Percentiles rank a stretch among this genome's conserved stretches.
These are phyloP conservation scores for Cruciata laevipes DNA, from an alignment of 257 asterid species.

Conservation along the genomic window DNA sequence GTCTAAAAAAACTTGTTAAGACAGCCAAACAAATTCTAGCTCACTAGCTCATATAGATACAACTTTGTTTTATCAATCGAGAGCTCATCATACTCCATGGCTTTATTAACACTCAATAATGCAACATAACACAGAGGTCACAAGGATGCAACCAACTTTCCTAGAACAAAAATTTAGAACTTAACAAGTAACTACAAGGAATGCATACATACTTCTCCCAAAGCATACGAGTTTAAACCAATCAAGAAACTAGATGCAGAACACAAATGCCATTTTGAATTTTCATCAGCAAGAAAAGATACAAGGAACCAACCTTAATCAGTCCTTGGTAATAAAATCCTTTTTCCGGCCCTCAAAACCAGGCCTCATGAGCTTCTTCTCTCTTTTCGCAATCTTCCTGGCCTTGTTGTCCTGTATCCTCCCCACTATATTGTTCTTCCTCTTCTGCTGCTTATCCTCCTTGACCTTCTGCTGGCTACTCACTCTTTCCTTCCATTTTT, in stretches of 20 bases:
- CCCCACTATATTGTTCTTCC: neutral
- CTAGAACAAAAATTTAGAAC: neutral
- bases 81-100: neutral
- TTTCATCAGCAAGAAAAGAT: neutral
- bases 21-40: neutral
- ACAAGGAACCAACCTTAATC: neutral
- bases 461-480: neutral
- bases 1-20: too few species aligned
- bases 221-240: neutral
- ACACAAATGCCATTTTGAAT: neutral
- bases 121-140: neutral
- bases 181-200: neutral
- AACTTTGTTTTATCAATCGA: too few species aligned
- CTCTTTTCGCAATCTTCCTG: neutral
- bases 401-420: neutral
- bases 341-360: neutral
- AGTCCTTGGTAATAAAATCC: neutral
- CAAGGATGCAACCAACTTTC: neutral
- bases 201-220: neutral
- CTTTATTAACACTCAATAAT: too few species aligned
- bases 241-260: neutral
- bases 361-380: neutral
- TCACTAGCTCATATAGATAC: too few species aligned
- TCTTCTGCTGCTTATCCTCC: neutral
- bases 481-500: constrained; percentile 1